A percentile compares a stretch with the other conserved stretches of the same genome.
phyloP scores from a whole-genome alignment of 208 protist species.

The Acanthamoeba healyi region DNA sequence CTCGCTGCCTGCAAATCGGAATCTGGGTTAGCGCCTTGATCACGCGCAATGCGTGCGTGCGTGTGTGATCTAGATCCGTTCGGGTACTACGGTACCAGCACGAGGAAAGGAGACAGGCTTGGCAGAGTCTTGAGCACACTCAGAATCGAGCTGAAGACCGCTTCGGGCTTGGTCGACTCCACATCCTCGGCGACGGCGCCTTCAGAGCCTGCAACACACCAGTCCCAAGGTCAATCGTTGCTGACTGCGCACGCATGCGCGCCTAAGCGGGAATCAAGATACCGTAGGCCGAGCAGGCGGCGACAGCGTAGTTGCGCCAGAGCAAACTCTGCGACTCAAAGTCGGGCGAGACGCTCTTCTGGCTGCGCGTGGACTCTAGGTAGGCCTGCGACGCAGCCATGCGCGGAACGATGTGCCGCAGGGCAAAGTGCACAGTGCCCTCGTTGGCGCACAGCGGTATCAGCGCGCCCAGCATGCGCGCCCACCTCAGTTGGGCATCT shows the following conservation, averaged over 20 bases:
- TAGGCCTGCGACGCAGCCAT: slow-evolving; percentile 60
- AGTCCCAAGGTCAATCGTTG: neutral
- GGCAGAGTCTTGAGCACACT: slow-evolving; percentile 13
- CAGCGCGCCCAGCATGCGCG: slow-evolving; percentile 57
- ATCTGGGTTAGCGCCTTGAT: neutral
- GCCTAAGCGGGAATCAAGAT: neutral
- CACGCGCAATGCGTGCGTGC: too few relatives aligned
- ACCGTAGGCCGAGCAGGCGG: slow-evolving; percentile 47
- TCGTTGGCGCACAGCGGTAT: slow-evolving; percentile 29
- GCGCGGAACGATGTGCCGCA: slow-evolving; percentile 43
- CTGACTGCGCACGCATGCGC: neutral
- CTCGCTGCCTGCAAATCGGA: neutral
- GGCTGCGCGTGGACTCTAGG: slow-evolving; percentile 46
- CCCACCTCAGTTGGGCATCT: slow-evolving; percentile 15
- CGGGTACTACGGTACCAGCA: neutral
- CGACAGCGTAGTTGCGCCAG: slow-evolving; percentile 66
- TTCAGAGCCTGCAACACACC: neutral
- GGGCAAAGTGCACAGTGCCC: slow-evolving; percentile 36
- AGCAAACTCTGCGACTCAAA: slow-evolving; percentile 49
- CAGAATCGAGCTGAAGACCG: slow-evolving; percentile 11
- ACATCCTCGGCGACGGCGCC: neutral
- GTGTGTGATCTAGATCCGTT: too few relatives aligned
- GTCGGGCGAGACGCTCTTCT: slow-evolving; percentile 32
- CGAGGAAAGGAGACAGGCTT: neutral
- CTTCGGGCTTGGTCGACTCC: neutral